Evolutionary conservation across 768 basidiomycete genomes (phyloP), one percentile per base, ranked within the genome.

Genomic region (Pleurotus pulmonarius): DNA sequence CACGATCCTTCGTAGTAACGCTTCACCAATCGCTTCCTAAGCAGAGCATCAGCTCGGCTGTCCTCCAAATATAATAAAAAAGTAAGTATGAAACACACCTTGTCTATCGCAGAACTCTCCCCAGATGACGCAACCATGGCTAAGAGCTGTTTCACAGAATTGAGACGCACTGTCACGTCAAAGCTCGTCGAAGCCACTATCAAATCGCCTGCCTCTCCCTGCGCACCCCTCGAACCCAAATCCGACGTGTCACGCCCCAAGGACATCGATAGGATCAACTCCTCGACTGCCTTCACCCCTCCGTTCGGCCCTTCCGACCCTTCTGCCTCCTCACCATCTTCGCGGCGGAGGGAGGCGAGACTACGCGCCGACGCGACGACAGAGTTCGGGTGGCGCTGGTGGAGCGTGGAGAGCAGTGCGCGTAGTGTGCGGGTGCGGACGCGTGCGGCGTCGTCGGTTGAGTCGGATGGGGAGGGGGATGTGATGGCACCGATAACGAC

Each of bases 1-100:
- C 49, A 85, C 79, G 3, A 92, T 70, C 1, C 91, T 84, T 12
- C 85, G 80, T 26, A 87, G 66, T 4, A 98, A 71, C 0, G 88
- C 85, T 2, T 81, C 77, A n/a, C 75, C 76, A 16, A 88, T 70
- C 2, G 86, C 78, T 56, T 78, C 73, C 87, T 34, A 34, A 34
- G 3, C 9, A 11, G 0, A 34, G 3, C 29, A 34, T 34, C 3
- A 34, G 29, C 29, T 34, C 29, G 29, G 29, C 3, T 11, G 29
- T 34, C 29, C 9, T 34, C 29, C 29, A 11, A 11, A 9, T 8
- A 11, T 3, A 34, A 34, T 11, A 9, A 11, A 11, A 34, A 34
- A 8, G 9, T 11, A 34, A 34, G 11, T 11, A 34, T 34, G 9
- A 29, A 29, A 6, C 26, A 29, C 26, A 29, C 20, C 20, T 20